phyloP scores from a whole-genome alignment of 2,329 filamentous ascomycete genomes.

The Penicillium sp. region DNA sequence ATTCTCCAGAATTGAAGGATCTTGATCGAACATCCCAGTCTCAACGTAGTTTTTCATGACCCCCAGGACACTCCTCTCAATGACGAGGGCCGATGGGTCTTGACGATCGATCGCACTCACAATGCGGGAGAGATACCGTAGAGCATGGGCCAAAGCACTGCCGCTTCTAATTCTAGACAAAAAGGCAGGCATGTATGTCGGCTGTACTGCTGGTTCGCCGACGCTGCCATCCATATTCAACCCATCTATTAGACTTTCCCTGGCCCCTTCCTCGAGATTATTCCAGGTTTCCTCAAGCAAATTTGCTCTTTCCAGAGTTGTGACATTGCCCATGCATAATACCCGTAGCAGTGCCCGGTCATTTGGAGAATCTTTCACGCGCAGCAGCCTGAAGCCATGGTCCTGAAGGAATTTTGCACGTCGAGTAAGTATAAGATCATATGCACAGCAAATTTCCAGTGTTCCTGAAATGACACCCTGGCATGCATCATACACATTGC shows the following conservation, averaged over 20 bases:
- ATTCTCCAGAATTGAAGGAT: slow-evolving; percentile 15
- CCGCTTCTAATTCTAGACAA: slow-evolving; percentile 7
- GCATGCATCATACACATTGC: slow-evolving; percentile 20
- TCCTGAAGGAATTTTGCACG: slow-evolving; percentile 8
- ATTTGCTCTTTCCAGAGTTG: slow-evolving; percentile 8
- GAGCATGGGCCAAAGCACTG: background rate
- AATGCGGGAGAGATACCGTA: slow-evolving; percentile 15
- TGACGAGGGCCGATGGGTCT: slow-evolving; percentile 13
- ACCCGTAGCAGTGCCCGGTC: slow-evolving; percentile 16
- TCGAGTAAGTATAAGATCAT: slow-evolving; percentile 18
- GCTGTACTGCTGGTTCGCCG: slow-evolving; percentile 16
- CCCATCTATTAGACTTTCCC: slow-evolving; percentile 1
- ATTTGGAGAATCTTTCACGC: background rate
- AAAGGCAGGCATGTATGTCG: slow-evolving; percentile 20
- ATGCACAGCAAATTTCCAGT: slow-evolving; percentile 11
- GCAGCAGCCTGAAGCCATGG: slow-evolving; percentile 3
- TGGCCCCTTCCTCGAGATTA: slow-evolving; percentile 4
- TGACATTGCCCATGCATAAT: slow-evolving; percentile 20
- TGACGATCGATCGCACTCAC: slow-evolving; percentile 4
- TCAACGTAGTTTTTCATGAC: slow-evolving; percentile 16
- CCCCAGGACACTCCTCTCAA: slow-evolving; percentile 18
- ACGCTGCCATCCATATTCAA: slow-evolving; percentile 18
- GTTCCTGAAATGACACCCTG: slow-evolving; percentile 15
- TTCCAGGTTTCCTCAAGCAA: slow-evolving; percentile 14
- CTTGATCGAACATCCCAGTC: slow-evolving; percentile 11